Evolutionary conservation across 441 rosid species (phyloP).

Genomic region (Corymbia calophylla): DNA sequence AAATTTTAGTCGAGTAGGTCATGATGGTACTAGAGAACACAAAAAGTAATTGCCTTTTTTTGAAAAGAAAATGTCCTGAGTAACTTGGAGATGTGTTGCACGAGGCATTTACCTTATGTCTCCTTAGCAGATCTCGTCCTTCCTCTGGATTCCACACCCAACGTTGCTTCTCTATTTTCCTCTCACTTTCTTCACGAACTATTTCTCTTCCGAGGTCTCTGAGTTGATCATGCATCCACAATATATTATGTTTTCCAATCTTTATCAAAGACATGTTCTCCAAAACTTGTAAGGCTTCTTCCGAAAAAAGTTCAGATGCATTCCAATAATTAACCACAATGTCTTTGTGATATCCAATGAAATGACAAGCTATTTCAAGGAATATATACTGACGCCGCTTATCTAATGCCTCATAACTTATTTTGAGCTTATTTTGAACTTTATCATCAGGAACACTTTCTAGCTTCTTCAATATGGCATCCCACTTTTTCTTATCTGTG

Average conservation of each 20-base stretch:
- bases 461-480: fast-evolving
- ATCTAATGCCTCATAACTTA: background rate
- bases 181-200: background rate
- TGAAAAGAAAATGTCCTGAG: fast-evolving
- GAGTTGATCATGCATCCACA: background rate
- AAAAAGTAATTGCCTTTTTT: fast-evolving
- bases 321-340: fast-evolving
- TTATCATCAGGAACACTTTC: fast-evolving
- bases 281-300: fast-evolving
- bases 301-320: fast-evolving
- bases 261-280: background rate
- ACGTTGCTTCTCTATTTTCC: background rate
- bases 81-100: fast-evolving
- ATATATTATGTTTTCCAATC: fast-evolving
- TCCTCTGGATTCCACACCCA: fast-evolving
- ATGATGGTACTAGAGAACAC: fast-evolving
- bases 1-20: fast-evolving
- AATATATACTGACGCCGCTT: fast-evolving
- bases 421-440: fast-evolving
- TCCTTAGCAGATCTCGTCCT: fast-evolving
- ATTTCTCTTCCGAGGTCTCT: background rate
- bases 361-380: background rate
- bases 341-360: fast-evolving
- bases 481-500: fast-evolving
- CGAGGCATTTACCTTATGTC: fast-evolving